phyloP scores from a whole-genome alignment of 73 alveolate genomes.

The Durusdinium trenchii region DNA sequence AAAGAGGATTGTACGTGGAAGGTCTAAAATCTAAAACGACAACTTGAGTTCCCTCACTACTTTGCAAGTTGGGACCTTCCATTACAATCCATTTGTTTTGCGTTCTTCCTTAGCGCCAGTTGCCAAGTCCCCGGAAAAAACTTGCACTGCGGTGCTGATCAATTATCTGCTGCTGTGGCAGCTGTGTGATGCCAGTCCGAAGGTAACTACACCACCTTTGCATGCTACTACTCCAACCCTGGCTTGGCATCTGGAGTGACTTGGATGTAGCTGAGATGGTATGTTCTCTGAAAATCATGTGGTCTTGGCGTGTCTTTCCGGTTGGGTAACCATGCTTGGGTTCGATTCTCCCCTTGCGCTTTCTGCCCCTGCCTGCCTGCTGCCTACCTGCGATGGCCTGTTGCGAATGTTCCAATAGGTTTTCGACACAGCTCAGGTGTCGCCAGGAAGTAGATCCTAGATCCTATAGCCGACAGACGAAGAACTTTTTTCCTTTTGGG shows the following conservation, averaged over 20 bases:
- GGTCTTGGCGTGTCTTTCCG: too few relatives aligned
- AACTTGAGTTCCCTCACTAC: neutral
- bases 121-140: neutral
- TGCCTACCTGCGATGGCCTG: neutral
- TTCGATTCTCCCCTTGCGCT: too few relatives aligned
- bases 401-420: neutral
- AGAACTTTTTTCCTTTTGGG: too few relatives aligned
- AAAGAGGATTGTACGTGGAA: neutral
- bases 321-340: too few relatives aligned
- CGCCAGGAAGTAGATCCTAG: neutral
- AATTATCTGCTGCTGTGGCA: neutral
- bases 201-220: constrained; percentile 36
- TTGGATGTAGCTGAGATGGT: neutral
- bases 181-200: neutral
- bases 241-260: constrained; percentile 11
- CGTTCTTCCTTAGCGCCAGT: neutral
- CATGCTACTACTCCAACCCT: constrained; percentile 15
- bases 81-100: too few relatives aligned
- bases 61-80: neutral
- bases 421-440: too few relatives aligned
- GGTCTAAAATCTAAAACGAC: neutral
- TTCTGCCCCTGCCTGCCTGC: neutral
- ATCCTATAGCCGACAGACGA: neutral
- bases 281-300: neutral
- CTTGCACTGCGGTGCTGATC: neutral